Base-by-base conservation (phyloP, 2,329 filamentous ascomycete species). In the Dactylellina haptotyla region DNA sequence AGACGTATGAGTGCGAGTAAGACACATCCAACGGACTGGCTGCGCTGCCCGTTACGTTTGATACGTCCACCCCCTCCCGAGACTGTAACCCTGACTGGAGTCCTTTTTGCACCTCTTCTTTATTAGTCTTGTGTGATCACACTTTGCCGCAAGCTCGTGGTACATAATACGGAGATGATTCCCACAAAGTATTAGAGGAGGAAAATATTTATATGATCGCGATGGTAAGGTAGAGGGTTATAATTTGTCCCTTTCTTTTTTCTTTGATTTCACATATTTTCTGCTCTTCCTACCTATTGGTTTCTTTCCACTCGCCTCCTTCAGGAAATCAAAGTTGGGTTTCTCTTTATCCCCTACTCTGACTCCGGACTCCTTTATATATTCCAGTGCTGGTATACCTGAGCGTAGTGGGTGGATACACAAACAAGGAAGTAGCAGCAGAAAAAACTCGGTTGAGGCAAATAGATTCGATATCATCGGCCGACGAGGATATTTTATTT, bases 131-230 rank as follows among this genome's bases (percentile, higher is more conserved):
- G 69, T 73, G 56, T 28, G 54, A 66, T 66, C 56, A 30, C 39
- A 73, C 28, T 61, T 62, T 62, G 61, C 69, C 46, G 61, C 61
- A 73, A n/a, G 32, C 54, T 54, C 51, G 69, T 73, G 54, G 69
- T 73, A 73, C 61, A 73, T 73, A 73, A 66, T 66, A 73, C 69
- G 69, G 69, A 73, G 61, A 73, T 66, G 61, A 61, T 73, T 66
- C 69, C 61, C 69, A 73, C 59, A 58, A 65, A 37, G 56, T 43
- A 37, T 61, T 56, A 61, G 54, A 43, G 23, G 25, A 37, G 58
- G 30, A 45, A 66, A 54, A 51, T 30, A 37, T 61, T 56, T 53
- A 61, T 73, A 58, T 58, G 66, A 28, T 64, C 51, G 54, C 45
- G 45, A 16, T 48, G 43, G 32, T 23, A 59, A 53, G 14, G 23